Evolutionary conservation across 75 land plant genomes (phyloP).

Genomic region (Chamaecyparis obtusa): DNA sequence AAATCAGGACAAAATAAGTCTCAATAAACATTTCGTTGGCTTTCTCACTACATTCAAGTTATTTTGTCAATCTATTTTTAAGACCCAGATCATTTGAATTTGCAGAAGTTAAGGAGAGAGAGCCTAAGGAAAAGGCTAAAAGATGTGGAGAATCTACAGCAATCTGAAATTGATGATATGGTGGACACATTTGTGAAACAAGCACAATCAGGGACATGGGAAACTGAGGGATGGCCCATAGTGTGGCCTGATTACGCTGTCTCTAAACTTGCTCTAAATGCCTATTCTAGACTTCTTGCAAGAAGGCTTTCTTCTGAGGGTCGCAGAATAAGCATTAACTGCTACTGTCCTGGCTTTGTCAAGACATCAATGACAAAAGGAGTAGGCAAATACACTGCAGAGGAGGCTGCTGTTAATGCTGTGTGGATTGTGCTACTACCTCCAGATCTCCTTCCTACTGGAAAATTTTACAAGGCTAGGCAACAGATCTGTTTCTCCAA

Average conservation of each 20-base stretch:
- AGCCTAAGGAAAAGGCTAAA: slow-evolving; percentile 28
- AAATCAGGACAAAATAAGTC: background rate
- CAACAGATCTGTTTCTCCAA: background rate
- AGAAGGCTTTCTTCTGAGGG: slow-evolving; percentile 7
- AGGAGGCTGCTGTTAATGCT: slow-evolving; percentile 51
- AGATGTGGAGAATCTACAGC: slow-evolving; percentile 37
- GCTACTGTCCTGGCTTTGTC: slow-evolving; percentile 78
- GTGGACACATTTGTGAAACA: slow-evolving; percentile 48
- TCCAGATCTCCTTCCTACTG: slow-evolving; percentile 38
- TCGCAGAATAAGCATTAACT: slow-evolving; percentile 47
- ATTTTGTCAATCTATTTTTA: background rate
- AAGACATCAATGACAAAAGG: slow-evolving; percentile 69
- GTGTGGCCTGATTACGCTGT: slow-evolving; percentile 61
- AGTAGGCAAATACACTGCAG: slow-evolving; percentile 48
- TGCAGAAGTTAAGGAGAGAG: slow-evolving; percentile 61
- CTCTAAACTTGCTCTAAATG: slow-evolving; percentile 84
- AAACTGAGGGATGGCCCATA: slow-evolving; percentile 72
- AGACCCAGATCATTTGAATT: background rate
- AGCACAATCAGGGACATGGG: slow-evolving; percentile 52
- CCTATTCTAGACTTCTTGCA: slow-evolving; percentile 65
- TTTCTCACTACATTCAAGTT: no score
- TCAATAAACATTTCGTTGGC: background rate
- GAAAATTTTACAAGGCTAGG: slow-evolving; percentile 46
- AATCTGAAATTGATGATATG: slow-evolving; percentile 47
- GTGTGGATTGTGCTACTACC: slow-evolving; percentile 55